phyloP scores from a whole-genome alignment of 2,329 filamentous ascomycete genomes.

The Xylariales sp. region DNA sequence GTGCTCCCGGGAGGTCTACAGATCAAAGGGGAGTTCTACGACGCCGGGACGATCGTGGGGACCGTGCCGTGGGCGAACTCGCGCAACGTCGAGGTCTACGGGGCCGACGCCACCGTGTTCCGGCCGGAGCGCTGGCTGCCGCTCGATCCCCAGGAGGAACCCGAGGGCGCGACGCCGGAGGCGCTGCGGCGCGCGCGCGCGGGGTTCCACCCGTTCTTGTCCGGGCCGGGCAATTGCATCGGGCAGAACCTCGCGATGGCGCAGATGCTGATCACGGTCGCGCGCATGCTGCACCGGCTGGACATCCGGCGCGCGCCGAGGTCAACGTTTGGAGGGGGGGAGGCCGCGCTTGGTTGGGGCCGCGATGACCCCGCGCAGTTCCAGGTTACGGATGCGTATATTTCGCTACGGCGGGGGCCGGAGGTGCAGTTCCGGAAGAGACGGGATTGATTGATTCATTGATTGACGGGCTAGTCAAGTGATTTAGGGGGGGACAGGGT shows the following conservation, averaged over 20 bases:
- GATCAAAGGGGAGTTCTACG: constrained; percentile 39
- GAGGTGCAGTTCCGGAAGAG: constrained; percentile 44
- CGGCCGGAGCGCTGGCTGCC: constrained; percentile 46
- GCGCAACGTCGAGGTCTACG: constrained; percentile 32
- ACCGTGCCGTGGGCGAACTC: constrained; percentile 35
- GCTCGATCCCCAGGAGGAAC: no score
- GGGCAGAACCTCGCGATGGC: constrained; percentile 43
- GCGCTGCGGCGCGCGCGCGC: no score
- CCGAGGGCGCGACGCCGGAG: constrained; percentile 8
- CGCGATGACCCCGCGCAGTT: constrained; percentile 37
- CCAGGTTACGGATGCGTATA: constrained; percentile 42
- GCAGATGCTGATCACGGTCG: constrained; percentile 43
- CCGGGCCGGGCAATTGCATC: constrained; percentile 35
- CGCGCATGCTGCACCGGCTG: constrained; percentile 39
- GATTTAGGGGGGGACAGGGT: no score
- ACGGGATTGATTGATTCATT: background rate
- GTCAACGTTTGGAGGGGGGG: constrained; percentile 39
- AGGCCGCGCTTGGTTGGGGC: constrained; percentile 36
- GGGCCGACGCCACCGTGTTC: constrained; percentile 32
- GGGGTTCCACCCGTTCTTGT: constrained; percentile 38
- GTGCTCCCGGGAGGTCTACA: constrained; percentile 39
- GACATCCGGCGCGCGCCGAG: constrained; percentile 42
- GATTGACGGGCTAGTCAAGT: no score
- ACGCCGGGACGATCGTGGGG: constrained; percentile 41
- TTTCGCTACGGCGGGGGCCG: constrained; percentile 41